A percentile compares a stretch with the other conserved stretches of the same genome.
Evolutionary conservation across 208 protist species (phyloP).

Genomic region (Strigomonas galati): DNA sequence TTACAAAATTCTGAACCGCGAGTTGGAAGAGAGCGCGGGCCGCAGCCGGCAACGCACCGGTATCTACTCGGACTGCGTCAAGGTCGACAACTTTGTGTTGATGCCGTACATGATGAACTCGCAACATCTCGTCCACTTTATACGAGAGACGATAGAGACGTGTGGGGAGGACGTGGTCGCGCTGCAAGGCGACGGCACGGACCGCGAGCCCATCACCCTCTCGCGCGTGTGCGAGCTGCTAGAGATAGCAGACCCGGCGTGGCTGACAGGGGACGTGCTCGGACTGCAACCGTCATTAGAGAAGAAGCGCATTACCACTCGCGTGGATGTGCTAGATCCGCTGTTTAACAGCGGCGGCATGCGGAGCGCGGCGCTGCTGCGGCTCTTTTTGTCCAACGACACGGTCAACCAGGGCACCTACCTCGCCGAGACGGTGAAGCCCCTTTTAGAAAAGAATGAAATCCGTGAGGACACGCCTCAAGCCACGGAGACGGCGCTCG

Average conservation of each 20-base stretch:
- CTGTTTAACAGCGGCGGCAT: constrained; percentile 93
- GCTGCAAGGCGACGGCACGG: constrained; percentile 14
- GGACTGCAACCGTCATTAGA: constrained; percentile 80
- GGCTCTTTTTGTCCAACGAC: constrained; percentile 97
- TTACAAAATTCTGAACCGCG: constrained; percentile 89
- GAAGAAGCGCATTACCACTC: constrained; percentile 12
- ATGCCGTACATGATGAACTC: constrained; percentile 84
- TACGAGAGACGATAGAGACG: constrained; percentile 85
- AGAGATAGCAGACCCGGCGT: constrained; percentile 46
- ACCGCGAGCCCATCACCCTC: constrained; percentile 46
- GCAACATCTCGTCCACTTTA: constrained; percentile 87
- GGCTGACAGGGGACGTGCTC: constrained; percentile 93
- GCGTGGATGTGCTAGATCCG: constrained; percentile 95
- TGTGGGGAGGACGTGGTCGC: constrained; percentile 76
- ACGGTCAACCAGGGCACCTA: constrained; percentile 93
- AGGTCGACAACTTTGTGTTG: constrained; percentile 94
- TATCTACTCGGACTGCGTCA: constrained; percentile 84
- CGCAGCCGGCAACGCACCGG: constrained; percentile 61
- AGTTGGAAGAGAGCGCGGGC: constrained; percentile 59
- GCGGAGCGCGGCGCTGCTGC: constrained; percentile 80
- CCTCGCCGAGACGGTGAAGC: constrained; percentile 92
- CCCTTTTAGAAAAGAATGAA: constrained; percentile 85
- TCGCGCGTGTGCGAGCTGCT: constrained; percentile 54
- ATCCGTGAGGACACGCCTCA: constrained; percentile 45
- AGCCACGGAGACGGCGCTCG: constrained; percentile 88